phyloP scores from a whole-genome alignment of 345 rosid species.

The Isatis tinctoria region DNA sequence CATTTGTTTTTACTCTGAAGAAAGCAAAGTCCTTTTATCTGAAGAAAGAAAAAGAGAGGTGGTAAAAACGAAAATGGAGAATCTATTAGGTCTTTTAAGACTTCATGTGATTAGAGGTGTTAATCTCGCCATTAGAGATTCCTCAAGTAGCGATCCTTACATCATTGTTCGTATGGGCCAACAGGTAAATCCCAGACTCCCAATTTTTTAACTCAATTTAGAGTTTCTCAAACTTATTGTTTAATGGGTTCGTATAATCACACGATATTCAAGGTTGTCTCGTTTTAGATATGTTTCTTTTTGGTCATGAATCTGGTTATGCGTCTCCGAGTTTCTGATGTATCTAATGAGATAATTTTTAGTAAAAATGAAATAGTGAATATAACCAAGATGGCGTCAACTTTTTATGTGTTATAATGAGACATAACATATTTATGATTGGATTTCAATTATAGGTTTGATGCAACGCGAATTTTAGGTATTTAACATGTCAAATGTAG shows the following conservation, averaged over 20 bases:
- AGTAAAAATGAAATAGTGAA: neutral
- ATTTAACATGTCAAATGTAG: neutral
- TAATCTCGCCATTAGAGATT: slow-evolving; percentile 83
- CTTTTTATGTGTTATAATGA: neutral
- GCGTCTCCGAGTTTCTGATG: neutral
- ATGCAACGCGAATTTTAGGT: neutral
- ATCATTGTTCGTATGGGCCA: slow-evolving; percentile 66
- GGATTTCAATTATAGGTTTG: neutral
- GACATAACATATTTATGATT: neutral
- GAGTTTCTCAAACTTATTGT: neutral
- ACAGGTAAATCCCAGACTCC: slow-evolving; percentile 43
- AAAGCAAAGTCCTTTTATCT: neutral
- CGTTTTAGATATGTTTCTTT: neutral
- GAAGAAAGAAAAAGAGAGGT: neutral
- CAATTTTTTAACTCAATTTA: neutral
- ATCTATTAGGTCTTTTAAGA: slow-evolving; percentile 64
- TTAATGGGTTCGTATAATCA: neutral
- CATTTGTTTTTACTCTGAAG: neutral
- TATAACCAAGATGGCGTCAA: neutral
- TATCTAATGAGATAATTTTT: neutral
- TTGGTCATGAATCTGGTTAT: neutral
- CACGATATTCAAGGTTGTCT: neutral
- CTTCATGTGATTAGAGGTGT: slow-evolving; percentile 67
- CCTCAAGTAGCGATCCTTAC: slow-evolving; percentile 79
- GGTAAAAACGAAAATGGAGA: slow-evolving; percentile 44